Conservation (phyloP, 1,139 yeast species). For the Ogataea hybrid region DNA sequence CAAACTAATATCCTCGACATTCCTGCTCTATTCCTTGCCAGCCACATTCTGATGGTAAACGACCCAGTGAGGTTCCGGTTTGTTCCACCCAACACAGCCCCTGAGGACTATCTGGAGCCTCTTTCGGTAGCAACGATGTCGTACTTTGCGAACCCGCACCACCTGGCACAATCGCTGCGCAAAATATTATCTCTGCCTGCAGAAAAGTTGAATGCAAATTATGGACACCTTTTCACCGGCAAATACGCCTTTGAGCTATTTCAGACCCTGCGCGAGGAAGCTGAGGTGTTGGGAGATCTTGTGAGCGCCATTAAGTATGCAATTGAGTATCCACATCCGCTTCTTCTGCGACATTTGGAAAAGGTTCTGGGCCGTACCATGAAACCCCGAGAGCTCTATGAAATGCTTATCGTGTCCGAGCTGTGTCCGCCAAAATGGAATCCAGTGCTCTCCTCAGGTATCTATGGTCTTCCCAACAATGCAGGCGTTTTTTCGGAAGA, state of each 20-base stretch:
- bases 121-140: conserved; percentile 15
- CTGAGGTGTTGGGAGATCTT: conserved; percentile 18
- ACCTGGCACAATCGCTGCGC: conserved; percentile 15
- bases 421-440: conserved; percentile 19
- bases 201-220: conserved; percentile 10
- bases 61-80: conserved; percentile 28
- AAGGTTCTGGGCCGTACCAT: conserved; percentile 12
- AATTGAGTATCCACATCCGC: conserved; percentile 28
- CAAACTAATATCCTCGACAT: conserved; percentile 1
- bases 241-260: conserved; percentile 18
- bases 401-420: conserved; percentile 17
- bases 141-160: conserved; percentile 25
- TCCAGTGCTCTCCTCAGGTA: conserved; percentile 24
- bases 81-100: conserved; percentile 13
- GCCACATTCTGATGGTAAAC: conserved; percentile 21
- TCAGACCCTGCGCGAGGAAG: conserved; percentile 14
- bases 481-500: background rate
- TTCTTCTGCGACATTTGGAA: conserved; percentile 16
- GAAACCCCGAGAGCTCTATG: conserved; percentile 14
- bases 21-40: conserved; percentile 17
- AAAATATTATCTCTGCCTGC: conserved; percentile 13
- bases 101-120: conserved; percentile 17
- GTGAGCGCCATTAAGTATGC: conserved; percentile 27
- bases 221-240: conserved; percentile 11
- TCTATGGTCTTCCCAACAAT: conserved; percentile 16